Conservation (phyloP, 169 alveolate genomes). For the Cryptosporidium ubiquitum region DNA sequence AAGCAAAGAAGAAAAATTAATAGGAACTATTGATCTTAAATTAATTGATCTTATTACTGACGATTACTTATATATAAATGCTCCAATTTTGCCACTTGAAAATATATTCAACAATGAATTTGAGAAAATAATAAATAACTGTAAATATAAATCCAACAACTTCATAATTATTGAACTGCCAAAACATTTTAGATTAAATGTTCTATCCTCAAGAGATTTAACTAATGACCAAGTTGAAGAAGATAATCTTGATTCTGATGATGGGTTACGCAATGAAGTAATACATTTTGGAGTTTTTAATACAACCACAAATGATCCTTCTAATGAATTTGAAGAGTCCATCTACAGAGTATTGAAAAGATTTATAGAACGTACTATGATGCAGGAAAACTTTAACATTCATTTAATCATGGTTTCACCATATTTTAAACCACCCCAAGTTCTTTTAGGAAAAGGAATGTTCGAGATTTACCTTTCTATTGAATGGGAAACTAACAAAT, state of each 20-base stretch:
- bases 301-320: conserved; percentile 15
- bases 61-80: not conserved
- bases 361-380: conserved; percentile 46
- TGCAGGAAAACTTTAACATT: conserved; percentile 19
- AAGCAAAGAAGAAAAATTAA: too few relatives aligned
- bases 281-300: conserved; percentile 24
- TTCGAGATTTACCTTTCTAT: conserved; percentile 33
- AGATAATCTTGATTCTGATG: not conserved
- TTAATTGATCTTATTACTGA: conserved; percentile 7
- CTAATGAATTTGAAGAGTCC: conserved; percentile 28
- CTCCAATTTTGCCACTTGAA: conserved; percentile 24
- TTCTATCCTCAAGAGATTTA: not conserved
- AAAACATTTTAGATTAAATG: not conserved
- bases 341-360: conserved; percentile 34
- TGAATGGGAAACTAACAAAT: conserved; percentile 37
- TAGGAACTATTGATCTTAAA: not conserved
- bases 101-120: conserved; percentile 3
- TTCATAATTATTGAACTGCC: conserved; percentile 56
- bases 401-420: conserved; percentile 57
- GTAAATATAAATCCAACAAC: not conserved
- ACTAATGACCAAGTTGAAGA: not conserved
- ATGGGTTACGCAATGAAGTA: not conserved
- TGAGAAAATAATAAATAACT: not conserved
- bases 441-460: conserved; percentile 36
- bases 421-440: conserved; percentile 37